Base-by-base conservation (phyloP, 73 alveolate genomes). In the Paramecium pentaurelia region DNA sequence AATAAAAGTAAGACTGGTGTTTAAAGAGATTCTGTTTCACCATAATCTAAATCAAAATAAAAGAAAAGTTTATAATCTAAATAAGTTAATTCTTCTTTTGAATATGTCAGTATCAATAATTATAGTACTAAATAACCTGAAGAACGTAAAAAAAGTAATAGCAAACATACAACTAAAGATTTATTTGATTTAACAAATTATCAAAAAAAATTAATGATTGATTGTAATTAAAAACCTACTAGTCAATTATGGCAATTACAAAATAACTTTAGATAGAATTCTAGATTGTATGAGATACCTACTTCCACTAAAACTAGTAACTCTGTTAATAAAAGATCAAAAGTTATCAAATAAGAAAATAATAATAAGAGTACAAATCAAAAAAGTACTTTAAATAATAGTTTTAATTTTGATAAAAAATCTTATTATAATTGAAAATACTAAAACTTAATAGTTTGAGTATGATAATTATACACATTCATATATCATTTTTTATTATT, bases 341-440 rank as follows among this genome's bases (percentile, higher is more conserved):
- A 37, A 73, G 87, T 20, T 14, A 44, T 73, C 37, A 73, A 37
- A 80, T 27, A 42, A 80, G 47, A 80, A 49, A 54, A 54, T 18
- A 54, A 40, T 7, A 75, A 80, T 25, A 80, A 36, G 45, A 49
- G 75, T 45, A 80, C 71, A 44, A n/a, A 28, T 45, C 30, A 40
- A 49, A 80, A 80, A 44, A 80, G 58, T 45, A 25, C 91, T 38
- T 44, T 80, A 80, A 80, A 80, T 47, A 80, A 80, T 80, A 80
- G 91, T 80, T 80, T 80, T 80, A 80, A 80, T 47, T 80, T 80
- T 49, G 91, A 80, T 45, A 80, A 44, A 80, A 80, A 49, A 80
- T 80, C 75, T 45, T 80, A 73, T 73, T 73, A 73, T 64, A 64
- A 32, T 32, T 64, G 84, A 64, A 64, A 64, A 64, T 64, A 64